Evolutionary conservation across 257 asterid genomes (phyloP).

Genomic region (Solanum chiquidenum): DNA sequence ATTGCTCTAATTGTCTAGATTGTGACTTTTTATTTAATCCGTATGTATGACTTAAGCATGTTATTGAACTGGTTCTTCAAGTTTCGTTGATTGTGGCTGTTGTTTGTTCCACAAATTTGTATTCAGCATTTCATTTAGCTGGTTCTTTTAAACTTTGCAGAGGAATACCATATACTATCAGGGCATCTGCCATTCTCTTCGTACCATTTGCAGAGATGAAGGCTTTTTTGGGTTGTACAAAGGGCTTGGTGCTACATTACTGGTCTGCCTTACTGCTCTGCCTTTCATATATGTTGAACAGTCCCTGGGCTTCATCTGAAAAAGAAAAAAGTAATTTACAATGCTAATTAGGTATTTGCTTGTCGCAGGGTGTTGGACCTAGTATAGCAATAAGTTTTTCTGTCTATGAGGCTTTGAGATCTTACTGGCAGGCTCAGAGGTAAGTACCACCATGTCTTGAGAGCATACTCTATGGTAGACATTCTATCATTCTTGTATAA

Average conservation of each 20-base stretch:
- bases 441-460: conserved; percentile 5
- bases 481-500: background rate
- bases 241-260: conserved; percentile 87
- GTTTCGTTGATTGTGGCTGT: background rate
- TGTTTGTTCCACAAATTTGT: background rate
- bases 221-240: conserved; percentile 82
- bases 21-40: background rate
- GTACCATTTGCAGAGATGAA: conserved; percentile 84
- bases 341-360: background rate
- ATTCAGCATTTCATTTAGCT: background rate
- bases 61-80: background rate
- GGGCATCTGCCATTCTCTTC: conserved; percentile 73
- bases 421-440: conserved; percentile 57
- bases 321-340: background rate
- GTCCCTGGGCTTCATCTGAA: background rate
- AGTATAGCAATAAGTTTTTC: conserved; percentile 90
- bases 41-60: background rate
- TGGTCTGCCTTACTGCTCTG: conserved; percentile 36
- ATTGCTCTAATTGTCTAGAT: background rate
- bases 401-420: conserved; percentile 68
- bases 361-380: conserved; percentile 90
- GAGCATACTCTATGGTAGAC: background rate
- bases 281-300: background rate
- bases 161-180: conserved; percentile 66
- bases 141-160: conserved; percentile 25